phyloP scores from a whole-genome alignment of 257 asterid species.

The Scutellaria barbata region DNA sequence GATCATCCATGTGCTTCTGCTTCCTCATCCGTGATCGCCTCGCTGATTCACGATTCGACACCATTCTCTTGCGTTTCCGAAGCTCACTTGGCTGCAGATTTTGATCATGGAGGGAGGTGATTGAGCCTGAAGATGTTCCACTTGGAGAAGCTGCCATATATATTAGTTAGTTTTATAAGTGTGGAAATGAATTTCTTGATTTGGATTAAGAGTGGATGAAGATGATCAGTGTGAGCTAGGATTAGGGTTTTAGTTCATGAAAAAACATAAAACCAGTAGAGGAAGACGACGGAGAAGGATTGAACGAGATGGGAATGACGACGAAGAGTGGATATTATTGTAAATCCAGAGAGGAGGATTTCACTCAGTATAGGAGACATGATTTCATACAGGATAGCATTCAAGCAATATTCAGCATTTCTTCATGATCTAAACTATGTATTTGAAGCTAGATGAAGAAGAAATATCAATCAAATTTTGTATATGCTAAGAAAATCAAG shows the following conservation, averaged over 20 bases:
- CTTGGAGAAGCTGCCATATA: constrained; percentile 30
- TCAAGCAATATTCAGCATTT: constrained; percentile 5
- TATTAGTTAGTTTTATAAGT: not conserved
- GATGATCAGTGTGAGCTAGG: not conserved
- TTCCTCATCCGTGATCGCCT: constrained; percentile 51
- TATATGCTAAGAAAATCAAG: not conserved
- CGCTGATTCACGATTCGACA: constrained; percentile 57
- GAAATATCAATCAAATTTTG: not conserved
- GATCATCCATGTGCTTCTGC: constrained; percentile 57
- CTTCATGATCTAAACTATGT: constrained; percentile 35
- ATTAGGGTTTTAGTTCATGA: constrained; percentile 37
- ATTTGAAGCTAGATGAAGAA: not conserved
- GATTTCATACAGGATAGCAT: not conserved
- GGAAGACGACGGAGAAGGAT: constrained; percentile 58
- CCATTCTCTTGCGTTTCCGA: constrained; percentile 54
- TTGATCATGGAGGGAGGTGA: constrained; percentile 30
- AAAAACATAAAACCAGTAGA: constrained; percentile 59
- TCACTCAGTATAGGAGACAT: constrained; percentile 56
- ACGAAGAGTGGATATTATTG: constrained; percentile 46
- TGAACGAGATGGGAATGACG: constrained; percentile 56
- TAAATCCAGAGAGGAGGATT: constrained; percentile 49
- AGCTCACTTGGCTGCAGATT: constrained; percentile 27
- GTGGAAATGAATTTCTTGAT: not conserved
- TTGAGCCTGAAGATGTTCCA: constrained; percentile 40
- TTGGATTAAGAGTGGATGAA: too few relatives aligned